Percentiles rank a stretch among this genome's conserved stretches.
Evolutionary conservation across 2,329 filamentous ascomycete genomes (phyloP).

Genomic region (Beauveria australis): DNA sequence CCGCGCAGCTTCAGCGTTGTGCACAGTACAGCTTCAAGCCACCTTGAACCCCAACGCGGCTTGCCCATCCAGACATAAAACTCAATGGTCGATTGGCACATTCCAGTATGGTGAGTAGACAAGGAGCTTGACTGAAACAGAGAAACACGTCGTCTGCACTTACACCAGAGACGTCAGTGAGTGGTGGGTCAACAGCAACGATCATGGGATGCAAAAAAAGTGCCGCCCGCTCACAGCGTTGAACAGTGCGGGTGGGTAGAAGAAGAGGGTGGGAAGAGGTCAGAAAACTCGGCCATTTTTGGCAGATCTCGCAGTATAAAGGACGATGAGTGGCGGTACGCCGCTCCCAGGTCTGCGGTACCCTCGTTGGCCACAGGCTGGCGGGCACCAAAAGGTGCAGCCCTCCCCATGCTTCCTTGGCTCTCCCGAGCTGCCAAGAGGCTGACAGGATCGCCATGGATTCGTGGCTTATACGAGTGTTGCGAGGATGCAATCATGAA

Average conservation of each 20-base stretch:
- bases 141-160: background rate
- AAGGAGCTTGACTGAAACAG: background rate
- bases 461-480: slow-evolving; percentile 4
- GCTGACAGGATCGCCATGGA: background rate
- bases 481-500: background rate
- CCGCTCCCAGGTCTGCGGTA: background rate
- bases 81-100: background rate
- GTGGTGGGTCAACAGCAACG: background rate
- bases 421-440: background rate
- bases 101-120: background rate
- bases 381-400: background rate
- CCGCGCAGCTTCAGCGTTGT: background rate
- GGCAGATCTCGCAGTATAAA: background rate
- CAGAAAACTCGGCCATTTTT: background rate
- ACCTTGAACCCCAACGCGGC: background rate
- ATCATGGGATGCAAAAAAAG: slow-evolving; percentile 1
- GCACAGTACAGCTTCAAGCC: background rate
- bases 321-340: slow-evolving; percentile 5
- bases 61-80: background rate
- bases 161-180: slow-evolving; percentile 2
- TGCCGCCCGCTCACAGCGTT: background rate
- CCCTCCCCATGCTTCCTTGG: background rate
- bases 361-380: background rate
- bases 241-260: background rate
- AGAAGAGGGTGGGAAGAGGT: background rate